phyloP scores from a whole-genome alignment of 768 basidiomycete genomes.

The Suillus plorans region DNA sequence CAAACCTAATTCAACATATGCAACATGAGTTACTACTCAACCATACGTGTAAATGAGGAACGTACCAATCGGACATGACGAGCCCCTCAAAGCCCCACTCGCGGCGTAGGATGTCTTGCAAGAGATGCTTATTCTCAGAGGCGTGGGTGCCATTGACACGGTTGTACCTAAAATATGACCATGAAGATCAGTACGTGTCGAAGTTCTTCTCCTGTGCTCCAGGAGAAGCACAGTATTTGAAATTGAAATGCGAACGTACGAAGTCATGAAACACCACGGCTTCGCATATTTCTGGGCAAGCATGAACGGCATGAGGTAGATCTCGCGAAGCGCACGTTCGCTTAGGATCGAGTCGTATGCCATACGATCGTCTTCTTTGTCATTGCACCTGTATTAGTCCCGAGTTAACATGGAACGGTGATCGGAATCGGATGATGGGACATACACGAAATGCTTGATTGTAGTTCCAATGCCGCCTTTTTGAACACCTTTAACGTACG shows the following conservation, averaged over 20 bases:
- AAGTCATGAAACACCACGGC: constrained; percentile 63
- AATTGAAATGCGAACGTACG: constrained; percentile 38
- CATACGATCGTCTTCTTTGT: constrained; percentile 78
- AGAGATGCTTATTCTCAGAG: constrained; percentile 60
- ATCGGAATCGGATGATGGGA: neutral
- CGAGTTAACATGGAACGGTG: neutral
- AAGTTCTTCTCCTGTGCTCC: neutral
- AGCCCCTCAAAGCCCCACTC: constrained; percentile 77
- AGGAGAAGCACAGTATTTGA: neutral
- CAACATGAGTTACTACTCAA: neutral
- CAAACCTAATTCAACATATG: constrained; percentile 49
- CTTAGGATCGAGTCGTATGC: constrained; percentile 54
- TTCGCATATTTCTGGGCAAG: constrained; percentile 49
- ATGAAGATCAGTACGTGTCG: neutral
- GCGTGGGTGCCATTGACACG: constrained; percentile 75
- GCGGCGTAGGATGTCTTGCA: constrained; percentile 61
- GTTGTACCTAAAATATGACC: constrained; percentile 49
- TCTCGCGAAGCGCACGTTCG: constrained; percentile 54
- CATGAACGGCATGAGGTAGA: constrained; percentile 66
- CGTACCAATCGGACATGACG: constrained; percentile 83
- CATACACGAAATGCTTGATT: constrained; percentile 83
- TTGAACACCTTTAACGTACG: constrained; percentile 79
- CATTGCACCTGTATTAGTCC: constrained; percentile 55
- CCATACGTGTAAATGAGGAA: neutral
- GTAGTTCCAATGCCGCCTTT: constrained; percentile 70